These are phyloP conservation scores for Juglanconis juglandina DNA, from an alignment of 2,329 filamentous ascomycete genomes.

Conservation along the genomic window DNA sequence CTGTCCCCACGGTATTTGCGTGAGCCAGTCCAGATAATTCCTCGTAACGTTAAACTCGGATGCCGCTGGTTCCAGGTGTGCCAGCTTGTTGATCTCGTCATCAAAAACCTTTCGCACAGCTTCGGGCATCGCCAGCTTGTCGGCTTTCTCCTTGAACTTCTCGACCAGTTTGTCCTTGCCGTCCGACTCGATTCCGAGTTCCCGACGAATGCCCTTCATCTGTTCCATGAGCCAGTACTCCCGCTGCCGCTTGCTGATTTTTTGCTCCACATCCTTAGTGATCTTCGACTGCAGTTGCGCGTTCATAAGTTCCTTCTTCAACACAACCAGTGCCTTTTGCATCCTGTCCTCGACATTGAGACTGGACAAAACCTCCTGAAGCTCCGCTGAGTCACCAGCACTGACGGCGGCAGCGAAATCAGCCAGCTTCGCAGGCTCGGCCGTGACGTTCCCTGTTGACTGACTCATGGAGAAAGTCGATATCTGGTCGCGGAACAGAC, in stretches of 20 bases:
- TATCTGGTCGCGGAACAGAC: slow-evolving; percentile 93
- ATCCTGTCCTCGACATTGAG: slow-evolving; percentile 90
- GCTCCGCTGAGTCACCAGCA: slow-evolving; percentile 84
- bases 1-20: slow-evolving; percentile 96
- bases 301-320: slow-evolving; percentile 99
- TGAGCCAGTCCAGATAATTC: slow-evolving; percentile 98
- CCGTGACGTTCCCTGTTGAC: slow-evolving; percentile 88
- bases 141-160: slow-evolving; percentile 93
- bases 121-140: slow-evolving; percentile 93
- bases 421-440: slow-evolving; percentile 90
- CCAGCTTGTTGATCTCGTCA: slow-evolving; percentile 95
- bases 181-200: slow-evolving; percentile 94
- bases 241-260: slow-evolving; percentile 93
- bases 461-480: slow-evolving; percentile 96
- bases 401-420: slow-evolving; percentile 97
- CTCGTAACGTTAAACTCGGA: slow-evolving; percentile 98
- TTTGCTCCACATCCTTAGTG: slow-evolving; percentile 93
- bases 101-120: slow-evolving; percentile 97
- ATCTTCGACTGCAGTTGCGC: slow-evolving; percentile 96
- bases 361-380: slow-evolving; percentile 86
- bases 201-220: slow-evolving; percentile 96
- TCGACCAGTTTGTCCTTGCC: slow-evolving; percentile 98
- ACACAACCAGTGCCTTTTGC: slow-evolving; percentile 82
- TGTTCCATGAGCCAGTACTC: slow-evolving; percentile 99
- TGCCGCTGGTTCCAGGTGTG: slow-evolving; percentile 88